Conservation (phyloP, 768 basidiomycete genomes). For the button mushroom (Agaricus bisporus) region DNA sequence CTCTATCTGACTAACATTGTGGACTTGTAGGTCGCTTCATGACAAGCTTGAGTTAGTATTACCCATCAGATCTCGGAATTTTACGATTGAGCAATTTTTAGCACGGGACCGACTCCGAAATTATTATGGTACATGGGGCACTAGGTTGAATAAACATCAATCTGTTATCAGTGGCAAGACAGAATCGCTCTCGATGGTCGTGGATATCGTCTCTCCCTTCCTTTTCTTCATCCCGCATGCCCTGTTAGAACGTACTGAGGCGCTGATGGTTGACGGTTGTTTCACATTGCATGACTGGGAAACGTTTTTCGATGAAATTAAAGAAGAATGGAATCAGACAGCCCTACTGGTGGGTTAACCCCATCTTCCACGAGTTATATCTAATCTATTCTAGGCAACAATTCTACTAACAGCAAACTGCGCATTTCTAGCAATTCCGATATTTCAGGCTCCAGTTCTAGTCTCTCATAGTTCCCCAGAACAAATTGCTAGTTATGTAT, state of each 20-base stretch:
- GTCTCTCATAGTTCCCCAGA: constrained; percentile 1
- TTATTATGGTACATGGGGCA: constrained; percentile 1
- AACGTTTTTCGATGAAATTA: background rate
- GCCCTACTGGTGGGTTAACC: background rate
- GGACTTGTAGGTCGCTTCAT: constrained; percentile 4
- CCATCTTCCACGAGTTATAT: background rate
- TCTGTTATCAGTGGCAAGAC: background rate
- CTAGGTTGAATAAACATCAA: background rate
- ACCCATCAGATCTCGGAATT: background rate
- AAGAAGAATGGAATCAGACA: constrained; percentile 6
- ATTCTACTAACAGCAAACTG: constrained; percentile 8
- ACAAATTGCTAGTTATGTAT: constrained; percentile 5
- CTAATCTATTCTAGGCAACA: background rate
- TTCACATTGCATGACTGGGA: background rate
- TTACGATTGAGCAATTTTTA: background rate
- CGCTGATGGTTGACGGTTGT: background rate
- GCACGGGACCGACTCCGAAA: constrained; percentile 1
- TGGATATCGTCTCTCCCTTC: background rate
- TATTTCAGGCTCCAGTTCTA: background rate
- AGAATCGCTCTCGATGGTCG: background rate
- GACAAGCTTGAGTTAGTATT: background rate
- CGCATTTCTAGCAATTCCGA: constrained; percentile 5
- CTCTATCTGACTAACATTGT: background rate
- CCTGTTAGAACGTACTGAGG: background rate
- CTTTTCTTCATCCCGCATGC: constrained; percentile 3